Conservation (phyloP, 148 eudicot species). For the Chenopodium suecicum region DNA sequence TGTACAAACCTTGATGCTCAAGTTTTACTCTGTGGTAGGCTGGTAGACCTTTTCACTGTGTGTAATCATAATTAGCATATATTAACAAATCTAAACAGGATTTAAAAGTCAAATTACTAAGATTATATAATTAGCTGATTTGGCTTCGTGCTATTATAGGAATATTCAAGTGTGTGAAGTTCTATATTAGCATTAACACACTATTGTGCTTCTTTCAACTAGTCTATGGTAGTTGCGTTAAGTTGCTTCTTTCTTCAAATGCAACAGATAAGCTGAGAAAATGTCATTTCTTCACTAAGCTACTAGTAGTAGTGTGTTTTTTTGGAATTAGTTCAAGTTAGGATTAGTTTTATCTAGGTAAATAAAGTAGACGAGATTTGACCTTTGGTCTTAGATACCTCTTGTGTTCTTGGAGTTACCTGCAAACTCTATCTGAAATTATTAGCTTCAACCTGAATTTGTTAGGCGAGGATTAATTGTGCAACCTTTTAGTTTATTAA, state of each 20-base stretch:
- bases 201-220: not conserved
- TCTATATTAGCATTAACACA: not conserved
- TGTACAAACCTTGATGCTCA: conserved; percentile 25
- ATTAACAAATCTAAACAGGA: conserved; percentile 13
- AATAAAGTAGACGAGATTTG: no score
- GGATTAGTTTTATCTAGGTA: no score
- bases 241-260: not conserved
- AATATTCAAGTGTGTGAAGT: not conserved
- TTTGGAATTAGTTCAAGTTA: no score
- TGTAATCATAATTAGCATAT: conserved; percentile 24
- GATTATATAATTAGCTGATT: not conserved
- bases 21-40: conserved; percentile 19
- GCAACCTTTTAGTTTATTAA: no score
- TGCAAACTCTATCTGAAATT: no score
- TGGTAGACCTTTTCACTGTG: not conserved
- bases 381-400: no score
- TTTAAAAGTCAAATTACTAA: not conserved
- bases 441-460: no score
- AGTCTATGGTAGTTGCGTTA: not conserved
- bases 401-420: no score
- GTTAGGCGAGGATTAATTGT: no score
- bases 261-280: not conserved
- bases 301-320: no score
- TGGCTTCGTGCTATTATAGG: not conserved
- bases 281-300: no score